Evolutionary conservation across 495 filamentous ascomycete genomes (phyloP).

Genomic region (Lichina pygmaea): DNA sequence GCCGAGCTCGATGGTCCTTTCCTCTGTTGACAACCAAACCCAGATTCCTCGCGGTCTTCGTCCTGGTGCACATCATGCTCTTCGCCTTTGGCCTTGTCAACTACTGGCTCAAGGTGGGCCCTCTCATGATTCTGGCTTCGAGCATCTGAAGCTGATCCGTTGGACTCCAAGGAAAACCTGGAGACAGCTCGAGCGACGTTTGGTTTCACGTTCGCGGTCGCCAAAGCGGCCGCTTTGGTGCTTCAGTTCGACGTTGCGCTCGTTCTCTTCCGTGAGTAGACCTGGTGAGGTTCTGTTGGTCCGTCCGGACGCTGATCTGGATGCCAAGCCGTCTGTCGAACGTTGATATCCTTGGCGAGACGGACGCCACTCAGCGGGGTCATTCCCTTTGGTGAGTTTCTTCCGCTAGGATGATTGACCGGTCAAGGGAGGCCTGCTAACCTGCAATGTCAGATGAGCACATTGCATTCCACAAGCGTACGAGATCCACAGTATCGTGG

Average conservation of each 20-base stretch:
- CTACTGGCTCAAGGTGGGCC: slow-evolving; percentile 30
- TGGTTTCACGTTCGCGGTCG: slow-evolving; percentile 43
- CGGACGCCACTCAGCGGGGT: slow-evolving; percentile 54
- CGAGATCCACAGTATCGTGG: not conserved
- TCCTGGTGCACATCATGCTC: slow-evolving; percentile 34
- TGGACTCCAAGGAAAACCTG: slow-evolving; percentile 23
- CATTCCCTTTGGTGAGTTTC: slow-evolving; percentile 31
- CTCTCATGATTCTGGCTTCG: not conserved
- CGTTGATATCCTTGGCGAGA: slow-evolving; percentile 45
- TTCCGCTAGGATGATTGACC: not conserved
- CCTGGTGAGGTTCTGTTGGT: not conserved
- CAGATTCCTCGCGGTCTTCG: slow-evolving; percentile 46
- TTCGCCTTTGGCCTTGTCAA: slow-evolving; percentile 54
- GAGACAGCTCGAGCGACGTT: slow-evolving; percentile 31
- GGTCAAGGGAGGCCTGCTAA: slow-evolving; percentile 2
- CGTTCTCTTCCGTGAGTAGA: slow-evolving; percentile 30
- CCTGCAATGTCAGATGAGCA: slow-evolving; percentile 30
- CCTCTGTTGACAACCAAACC: slow-evolving; percentile 1
- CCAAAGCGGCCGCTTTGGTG: slow-evolving; percentile 37
- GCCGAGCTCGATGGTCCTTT: not conserved
- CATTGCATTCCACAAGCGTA: slow-evolving; percentile 51
- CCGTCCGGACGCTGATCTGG: slow-evolving; percentile 2
- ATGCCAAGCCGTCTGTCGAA: slow-evolving; percentile 35
- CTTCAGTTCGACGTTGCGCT: slow-evolving; percentile 53
- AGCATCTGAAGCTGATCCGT: not conserved